Evolutionary conservation across 129 eudicot species (phyloP).

Genomic region (Arctium minus): DNA sequence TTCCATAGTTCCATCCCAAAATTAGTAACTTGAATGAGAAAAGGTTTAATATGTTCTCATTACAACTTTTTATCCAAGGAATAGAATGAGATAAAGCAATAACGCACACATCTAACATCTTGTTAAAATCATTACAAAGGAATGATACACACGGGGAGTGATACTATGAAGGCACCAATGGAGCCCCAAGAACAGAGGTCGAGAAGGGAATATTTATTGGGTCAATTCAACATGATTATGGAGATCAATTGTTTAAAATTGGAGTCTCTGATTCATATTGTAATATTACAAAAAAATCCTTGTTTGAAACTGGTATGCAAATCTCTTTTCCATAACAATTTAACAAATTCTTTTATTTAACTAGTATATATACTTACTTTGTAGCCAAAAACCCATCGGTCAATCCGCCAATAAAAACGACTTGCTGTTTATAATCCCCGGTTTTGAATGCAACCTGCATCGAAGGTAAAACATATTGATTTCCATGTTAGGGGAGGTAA

Average conservation of each 20-base stretch:
- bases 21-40: too few species aligned
- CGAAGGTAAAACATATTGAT: slow-evolving; percentile 10
- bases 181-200: too few species aligned
- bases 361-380: slow-evolving; percentile 51
- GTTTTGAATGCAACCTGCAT: slow-evolving; percentile 91
- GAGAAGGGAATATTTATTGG: too few species aligned
- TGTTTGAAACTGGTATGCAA: background rate
- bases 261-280: background rate
- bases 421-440: slow-evolving; percentile 81
- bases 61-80: too few species aligned
- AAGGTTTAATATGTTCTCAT: too few species aligned
- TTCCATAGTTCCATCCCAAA: too few species aligned
- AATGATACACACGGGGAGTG: too few species aligned
- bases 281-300: background rate
- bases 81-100: too few species aligned
- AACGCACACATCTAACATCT: too few species aligned
- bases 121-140: too few species aligned
- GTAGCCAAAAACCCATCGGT: slow-evolving; percentile 96
- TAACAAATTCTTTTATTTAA: background rate
- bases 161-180: too few species aligned
- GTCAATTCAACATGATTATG: background rate
- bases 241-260: background rate
- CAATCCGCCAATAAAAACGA: slow-evolving; percentile 83
- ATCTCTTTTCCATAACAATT: background rate
- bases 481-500: background rate